phyloP scores from a whole-genome alignment of 352 stramenopile genomes.

The Pythium phragmitis region DNA sequence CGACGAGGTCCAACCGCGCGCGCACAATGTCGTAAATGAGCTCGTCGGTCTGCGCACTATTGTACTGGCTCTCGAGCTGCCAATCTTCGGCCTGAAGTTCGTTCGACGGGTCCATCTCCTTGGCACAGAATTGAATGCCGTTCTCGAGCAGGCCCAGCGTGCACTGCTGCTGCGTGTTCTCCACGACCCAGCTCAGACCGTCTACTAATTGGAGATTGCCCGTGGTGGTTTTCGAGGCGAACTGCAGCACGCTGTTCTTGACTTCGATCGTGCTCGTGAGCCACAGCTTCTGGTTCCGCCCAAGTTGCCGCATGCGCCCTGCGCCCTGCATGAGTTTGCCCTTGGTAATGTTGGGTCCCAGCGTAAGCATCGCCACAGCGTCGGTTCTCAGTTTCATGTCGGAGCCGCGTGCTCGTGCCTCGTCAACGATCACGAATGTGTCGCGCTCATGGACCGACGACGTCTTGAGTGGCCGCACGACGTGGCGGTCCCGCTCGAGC shows the following conservation, averaged over 20 bases:
- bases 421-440: conserved; percentile 91
- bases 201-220: not conserved
- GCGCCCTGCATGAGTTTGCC: conserved; percentile 93
- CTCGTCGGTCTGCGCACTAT: conserved; percentile 23
- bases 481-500: conserved; percentile 48
- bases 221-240: not conserved
- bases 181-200: conserved; percentile 83
- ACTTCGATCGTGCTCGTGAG: conserved; percentile 76
- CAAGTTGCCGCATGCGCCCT: conserved; percentile 82
- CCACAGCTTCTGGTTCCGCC: conserved; percentile 60
- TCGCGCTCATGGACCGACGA: conserved; percentile 77
- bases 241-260: conserved; percentile 34
- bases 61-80: conserved; percentile 43
- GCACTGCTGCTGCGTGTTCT: conserved; percentile 76
- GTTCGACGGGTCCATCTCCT: conserved; percentile 16
- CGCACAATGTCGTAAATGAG: conserved; percentile 40
- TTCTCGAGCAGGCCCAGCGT: conserved; percentile 66
- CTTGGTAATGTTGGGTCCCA: conserved; percentile 86
- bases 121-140: conserved; percentile 60
- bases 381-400: conserved; percentile 84
- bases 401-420: conserved; percentile 80
- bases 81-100: conserved; percentile 46
- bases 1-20: conserved; percentile 4
- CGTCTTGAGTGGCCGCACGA: conserved; percentile 46
- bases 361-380: conserved; percentile 73